phyloP scores from a whole-genome alignment of 2,329 filamentous ascomycete species.

The Diplodia corticola region DNA sequence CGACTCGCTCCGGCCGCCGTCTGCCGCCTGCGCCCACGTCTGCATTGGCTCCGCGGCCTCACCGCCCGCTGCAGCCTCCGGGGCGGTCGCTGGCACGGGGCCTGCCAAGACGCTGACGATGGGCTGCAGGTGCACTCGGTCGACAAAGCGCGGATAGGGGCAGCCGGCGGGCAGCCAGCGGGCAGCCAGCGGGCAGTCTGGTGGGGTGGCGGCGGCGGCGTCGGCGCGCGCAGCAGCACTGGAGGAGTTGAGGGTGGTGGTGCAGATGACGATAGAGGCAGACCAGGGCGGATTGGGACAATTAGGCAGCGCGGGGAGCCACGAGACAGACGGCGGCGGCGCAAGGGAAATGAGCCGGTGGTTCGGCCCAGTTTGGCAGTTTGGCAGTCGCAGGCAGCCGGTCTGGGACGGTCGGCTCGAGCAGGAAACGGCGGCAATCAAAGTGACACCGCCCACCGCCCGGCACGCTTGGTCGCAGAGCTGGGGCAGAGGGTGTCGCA shows the following conservation, averaged over 20 bases:
- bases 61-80: background rate
- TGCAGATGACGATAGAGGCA: background rate
- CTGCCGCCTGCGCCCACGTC: background rate
- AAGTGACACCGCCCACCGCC: background rate
- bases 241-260: background rate
- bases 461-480: background rate
- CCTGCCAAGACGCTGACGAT: conserved; percentile 14
- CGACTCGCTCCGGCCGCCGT: background rate
- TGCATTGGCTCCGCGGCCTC: background rate
- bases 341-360: background rate
- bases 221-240: background rate
- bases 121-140: background rate
- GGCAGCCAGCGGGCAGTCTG: background rate
- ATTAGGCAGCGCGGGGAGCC: background rate
- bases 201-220: background rate
- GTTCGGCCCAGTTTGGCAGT: too few species aligned
- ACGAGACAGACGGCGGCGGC: background rate
- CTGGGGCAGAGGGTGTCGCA: conserved; percentile 1
- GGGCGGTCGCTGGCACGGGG: background rate
- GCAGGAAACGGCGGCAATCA: conserved; percentile 1
- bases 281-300: background rate
- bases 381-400: background rate
- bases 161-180: too few species aligned
- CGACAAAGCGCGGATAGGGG: conserved; percentile 4
- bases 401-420: conserved; percentile 8